A percentile compares a stretch with the other conserved stretches of the same genome.
phyloP scores from a whole-genome alignment of 768 basidiomycete species.

The Amylocystis lapponica region DNA sequence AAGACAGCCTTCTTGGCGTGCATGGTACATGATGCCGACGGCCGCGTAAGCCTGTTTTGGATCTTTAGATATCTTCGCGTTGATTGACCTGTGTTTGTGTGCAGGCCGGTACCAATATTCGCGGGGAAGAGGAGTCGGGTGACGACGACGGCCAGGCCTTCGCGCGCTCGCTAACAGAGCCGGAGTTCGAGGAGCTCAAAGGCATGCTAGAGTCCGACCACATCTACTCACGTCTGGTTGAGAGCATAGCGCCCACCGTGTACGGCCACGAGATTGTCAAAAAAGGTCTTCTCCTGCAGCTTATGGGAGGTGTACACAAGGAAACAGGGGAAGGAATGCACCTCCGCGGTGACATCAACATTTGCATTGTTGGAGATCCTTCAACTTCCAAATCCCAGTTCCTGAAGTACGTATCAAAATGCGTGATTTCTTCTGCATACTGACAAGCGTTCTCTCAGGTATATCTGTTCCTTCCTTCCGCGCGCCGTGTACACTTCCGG shows the following conservation, averaged over 20 bases:
- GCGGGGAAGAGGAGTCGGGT: slow-evolving; percentile 80
- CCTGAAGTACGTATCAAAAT: slow-evolving; percentile 67
- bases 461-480: slow-evolving; percentile 95
- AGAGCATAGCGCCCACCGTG: slow-evolving; percentile 95
- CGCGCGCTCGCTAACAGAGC: slow-evolving; percentile 82
- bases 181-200: slow-evolving; percentile 92
- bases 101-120: slow-evolving; percentile 80
- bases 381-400: slow-evolving; percentile 98
- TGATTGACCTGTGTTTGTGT: neutral
- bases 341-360: slow-evolving; percentile 97
- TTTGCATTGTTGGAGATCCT: slow-evolving; percentile 97
- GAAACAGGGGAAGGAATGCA: slow-evolving; percentile 95
- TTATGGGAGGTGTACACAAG: slow-evolving; percentile 99
- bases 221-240: slow-evolving; percentile 90
- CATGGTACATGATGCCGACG: slow-evolving; percentile 92
- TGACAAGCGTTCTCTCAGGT: slow-evolving; percentile 42
- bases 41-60: slow-evolving; percentile 52
- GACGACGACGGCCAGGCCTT: slow-evolving; percentile 80
- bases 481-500: slow-evolving; percentile 98
- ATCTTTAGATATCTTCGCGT: neutral
- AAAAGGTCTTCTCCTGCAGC: slow-evolving; percentile 90
- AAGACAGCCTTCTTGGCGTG: slow-evolving; percentile 98
- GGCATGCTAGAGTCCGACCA: slow-evolving; percentile 92
- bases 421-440: neutral
- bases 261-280: slow-evolving; percentile 99